Evolutionary conservation across 176 grass and related monocot species (phyloP).

Genomic region (Ananas comosus): DNA sequence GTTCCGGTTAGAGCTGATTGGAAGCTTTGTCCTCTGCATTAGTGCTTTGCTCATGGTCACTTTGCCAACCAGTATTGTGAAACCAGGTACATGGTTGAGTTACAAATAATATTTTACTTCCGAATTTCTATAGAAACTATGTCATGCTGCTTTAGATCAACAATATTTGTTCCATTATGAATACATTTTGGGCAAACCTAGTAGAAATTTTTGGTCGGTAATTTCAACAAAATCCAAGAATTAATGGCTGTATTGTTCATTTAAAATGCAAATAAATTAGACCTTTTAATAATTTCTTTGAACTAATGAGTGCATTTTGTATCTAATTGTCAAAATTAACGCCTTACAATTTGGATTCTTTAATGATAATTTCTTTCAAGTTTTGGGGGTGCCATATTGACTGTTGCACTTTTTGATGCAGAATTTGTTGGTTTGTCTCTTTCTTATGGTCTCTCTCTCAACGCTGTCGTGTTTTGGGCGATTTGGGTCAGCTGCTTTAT

Average conservation of each 20-base stretch:
- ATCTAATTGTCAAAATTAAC: neutral
- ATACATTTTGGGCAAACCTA: too few relatives aligned
- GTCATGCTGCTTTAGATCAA: too few relatives aligned
- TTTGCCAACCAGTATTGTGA: constrained; percentile 58
- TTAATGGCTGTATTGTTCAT: too few relatives aligned
- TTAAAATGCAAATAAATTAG: too few relatives aligned
- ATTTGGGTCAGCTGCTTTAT: constrained; percentile 89
- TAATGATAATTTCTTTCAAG: neutral
- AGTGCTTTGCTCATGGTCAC: constrained; percentile 85
- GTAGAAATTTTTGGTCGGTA: too few relatives aligned
- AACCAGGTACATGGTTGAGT: constrained; percentile 37
- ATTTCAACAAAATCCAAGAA: too few relatives aligned
- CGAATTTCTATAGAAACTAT: neutral
- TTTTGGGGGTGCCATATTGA: constrained; percentile 2
- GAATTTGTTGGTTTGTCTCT: constrained; percentile 88
- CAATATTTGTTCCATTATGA: too few relatives aligned
- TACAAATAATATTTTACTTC: neutral
- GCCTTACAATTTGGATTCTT: neutral
- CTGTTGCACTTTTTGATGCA: constrained; percentile 27
- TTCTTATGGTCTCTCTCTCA: constrained; percentile 93
- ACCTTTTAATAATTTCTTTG: too few relatives aligned
- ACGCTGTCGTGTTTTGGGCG: constrained; percentile 59
- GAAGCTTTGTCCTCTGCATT: constrained; percentile 73
- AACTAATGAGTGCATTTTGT: neutral
- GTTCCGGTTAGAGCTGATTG: constrained; percentile 71